Conservation (phyloP, 371 early-diverging fungal species). For the Umbelopsis sp. region DNA sequence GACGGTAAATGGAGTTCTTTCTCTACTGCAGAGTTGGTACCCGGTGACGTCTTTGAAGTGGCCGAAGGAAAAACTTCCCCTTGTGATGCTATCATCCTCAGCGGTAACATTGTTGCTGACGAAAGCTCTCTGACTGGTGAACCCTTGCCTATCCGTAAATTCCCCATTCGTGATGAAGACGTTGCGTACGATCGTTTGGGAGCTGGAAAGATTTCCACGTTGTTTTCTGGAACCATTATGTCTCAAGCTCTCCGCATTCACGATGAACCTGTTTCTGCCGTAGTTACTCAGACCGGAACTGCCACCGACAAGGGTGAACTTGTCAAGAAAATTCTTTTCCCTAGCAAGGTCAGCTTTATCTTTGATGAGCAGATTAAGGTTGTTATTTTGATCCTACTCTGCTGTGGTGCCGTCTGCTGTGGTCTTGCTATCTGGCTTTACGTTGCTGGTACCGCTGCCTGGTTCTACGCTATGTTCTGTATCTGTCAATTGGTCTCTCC, state of each 20-base stretch:
- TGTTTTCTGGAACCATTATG: conserved; percentile 55
- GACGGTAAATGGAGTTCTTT: conserved; percentile 59
- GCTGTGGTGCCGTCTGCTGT: conserved; percentile 60
- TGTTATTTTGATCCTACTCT: conserved; percentile 59
- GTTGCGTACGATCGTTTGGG: conserved; percentile 42
- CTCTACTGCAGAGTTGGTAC: conserved; percentile 63
- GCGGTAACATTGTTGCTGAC: conserved; percentile 73
- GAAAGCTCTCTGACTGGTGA: conserved; percentile 75
- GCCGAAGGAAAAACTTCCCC: conserved; percentile 56
- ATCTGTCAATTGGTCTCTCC: conserved; percentile 76
- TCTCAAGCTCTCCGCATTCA: conserved; percentile 48
- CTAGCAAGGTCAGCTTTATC: conserved; percentile 63
- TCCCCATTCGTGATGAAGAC: conserved; percentile 47
- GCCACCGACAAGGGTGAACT: conserved; percentile 76
- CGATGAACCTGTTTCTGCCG: conserved; percentile 48
- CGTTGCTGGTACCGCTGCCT: conserved; percentile 48
- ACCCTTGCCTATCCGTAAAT: conserved; percentile 66
- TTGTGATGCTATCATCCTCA: conserved; percentile 71
- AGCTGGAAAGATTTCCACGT: conserved; percentile 57
- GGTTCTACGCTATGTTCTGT: conserved; percentile 73
- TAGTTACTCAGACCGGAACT: conserved; percentile 77
- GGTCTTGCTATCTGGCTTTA: conserved; percentile 59
- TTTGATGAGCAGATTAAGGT: conserved; percentile 73
- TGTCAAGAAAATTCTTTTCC: conserved; percentile 76
- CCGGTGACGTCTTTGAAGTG: conserved; percentile 77